Conservation (phyloP, 83 land plant genomes). For the Thuja plicata region DNA sequence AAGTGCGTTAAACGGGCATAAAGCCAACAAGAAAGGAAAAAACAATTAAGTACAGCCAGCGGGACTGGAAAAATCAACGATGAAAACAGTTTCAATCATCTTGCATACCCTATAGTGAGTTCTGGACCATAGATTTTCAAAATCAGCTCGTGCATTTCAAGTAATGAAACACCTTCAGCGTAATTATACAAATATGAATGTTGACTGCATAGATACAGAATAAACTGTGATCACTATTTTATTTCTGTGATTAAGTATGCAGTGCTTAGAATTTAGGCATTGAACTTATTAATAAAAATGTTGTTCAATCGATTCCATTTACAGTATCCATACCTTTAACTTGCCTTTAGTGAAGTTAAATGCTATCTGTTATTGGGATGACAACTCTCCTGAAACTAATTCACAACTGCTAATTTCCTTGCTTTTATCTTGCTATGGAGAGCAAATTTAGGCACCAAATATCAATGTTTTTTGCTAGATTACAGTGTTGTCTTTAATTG, state of each 20-base stretch:
- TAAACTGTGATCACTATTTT: background rate
- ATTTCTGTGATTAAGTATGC: background rate
- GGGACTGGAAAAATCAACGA: too few relatives aligned
- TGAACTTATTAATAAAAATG: background rate
- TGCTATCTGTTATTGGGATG: background rate
- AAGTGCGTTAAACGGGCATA: too few relatives aligned
- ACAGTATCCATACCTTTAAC: background rate
- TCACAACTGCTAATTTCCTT: background rate
- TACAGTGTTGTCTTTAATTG: slow-evolving; percentile 17
- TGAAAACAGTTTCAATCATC: too few relatives aligned
- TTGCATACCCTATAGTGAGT: too few relatives aligned
- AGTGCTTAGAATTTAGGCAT: background rate
- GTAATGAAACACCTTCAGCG: too few relatives aligned
- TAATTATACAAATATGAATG: too few relatives aligned
- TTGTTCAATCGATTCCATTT: background rate
- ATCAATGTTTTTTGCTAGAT: background rate
- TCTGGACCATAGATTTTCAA: too few relatives aligned
- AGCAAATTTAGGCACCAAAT: background rate
- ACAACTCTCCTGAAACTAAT: background rate
- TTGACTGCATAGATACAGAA: too few relatives aligned
- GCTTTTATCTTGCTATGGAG: background rate
- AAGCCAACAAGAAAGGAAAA: too few relatives aligned
- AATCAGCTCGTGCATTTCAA: too few relatives aligned
- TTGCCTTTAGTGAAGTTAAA: background rate
- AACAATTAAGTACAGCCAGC: too few relatives aligned